Base-by-base conservation (phyloP, 106 monocot species). In the Dactylorhiza incarnata region DNA sequence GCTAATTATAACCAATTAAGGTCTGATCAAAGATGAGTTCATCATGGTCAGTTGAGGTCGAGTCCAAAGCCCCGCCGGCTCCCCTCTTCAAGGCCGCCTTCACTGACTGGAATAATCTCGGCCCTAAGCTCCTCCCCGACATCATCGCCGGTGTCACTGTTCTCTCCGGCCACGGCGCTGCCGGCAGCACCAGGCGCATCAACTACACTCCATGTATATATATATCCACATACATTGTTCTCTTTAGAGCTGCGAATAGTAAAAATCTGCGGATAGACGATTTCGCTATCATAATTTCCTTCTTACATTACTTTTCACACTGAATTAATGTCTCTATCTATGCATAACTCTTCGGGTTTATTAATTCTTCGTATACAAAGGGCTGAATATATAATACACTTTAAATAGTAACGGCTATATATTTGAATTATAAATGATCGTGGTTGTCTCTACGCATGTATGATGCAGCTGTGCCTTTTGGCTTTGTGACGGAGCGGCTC, bases 81-180 rank as follows among this genome's bases (percentile, higher is more conserved):
- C 43, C 76, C 12, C 26, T 89, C 45, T 86, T 89, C 70, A 83
- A 71, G 75, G 89, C 81, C 45, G 16, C 61, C 6, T 16, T 85
- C 54, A 4, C 62, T 24, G 82, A 88, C 52, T 85, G 85, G 85
- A 84, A 84, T 68, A 85, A 77, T 45, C 73, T 88, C 10, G 85
- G 49, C 51, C 85, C 87, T 4, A 88, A 85, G 82, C 22, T 82
- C 76, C 1, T 74, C n/a, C 68, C 87, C 0, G 70, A 87, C 1
- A 67, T 74, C 16, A 56, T 88, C 11, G 55, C 56, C 1, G 76
- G 82, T 15, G 73, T 58, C 47, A 4, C 15, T 12, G 23, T 25
- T 9, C 13, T 79, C 17, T 29, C 78, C 4, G 79, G 75, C 0
- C 82, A 80, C 0, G 78, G 80, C 10, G 16, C 25, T 10, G 74